These are phyloP conservation scores for Sugiyamaella xylanicola DNA, from an alignment of 1,139 yeast genomes.

Conservation along the genomic window DNA sequence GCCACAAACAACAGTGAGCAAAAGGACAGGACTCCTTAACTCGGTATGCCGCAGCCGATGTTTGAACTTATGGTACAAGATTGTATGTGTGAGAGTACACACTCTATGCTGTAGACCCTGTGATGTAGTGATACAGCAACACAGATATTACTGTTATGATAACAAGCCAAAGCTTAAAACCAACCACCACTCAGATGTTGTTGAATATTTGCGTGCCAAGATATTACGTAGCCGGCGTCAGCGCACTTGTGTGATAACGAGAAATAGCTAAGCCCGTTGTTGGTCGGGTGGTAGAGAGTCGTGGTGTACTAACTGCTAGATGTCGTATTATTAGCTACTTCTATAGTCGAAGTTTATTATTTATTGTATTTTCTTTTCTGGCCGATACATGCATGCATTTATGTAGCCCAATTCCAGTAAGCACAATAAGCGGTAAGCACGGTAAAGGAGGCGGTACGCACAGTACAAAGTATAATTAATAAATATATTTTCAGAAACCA, in stretches of 20 bases:
- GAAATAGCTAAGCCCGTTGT: neutral
- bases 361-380: neutral
- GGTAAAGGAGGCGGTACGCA: neutral
- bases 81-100: neutral
- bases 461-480: no score
- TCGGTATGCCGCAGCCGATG: neutral
- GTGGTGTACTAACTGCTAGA: neutral
- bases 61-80: neutral
- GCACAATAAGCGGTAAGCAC: neutral
- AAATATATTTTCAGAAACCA: no score
- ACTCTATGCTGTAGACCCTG: neutral
- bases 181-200: slow-evolving; percentile 1
- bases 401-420: neutral
- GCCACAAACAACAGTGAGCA: neutral
- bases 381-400: neutral
- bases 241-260: neutral
- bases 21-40: neutral
- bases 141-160: neutral
- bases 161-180: neutral
- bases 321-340: neutral
- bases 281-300: neutral
- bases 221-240: neutral
- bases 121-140: neutral
- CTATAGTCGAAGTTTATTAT: neutral
- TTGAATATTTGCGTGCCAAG: neutral